A percentile compares a stretch with the other conserved stretches of the same genome.
phyloP scores from a whole-genome alignment of 2,329 filamentous ascomycete species.

The Colletotrichum nymphaeae region DNA sequence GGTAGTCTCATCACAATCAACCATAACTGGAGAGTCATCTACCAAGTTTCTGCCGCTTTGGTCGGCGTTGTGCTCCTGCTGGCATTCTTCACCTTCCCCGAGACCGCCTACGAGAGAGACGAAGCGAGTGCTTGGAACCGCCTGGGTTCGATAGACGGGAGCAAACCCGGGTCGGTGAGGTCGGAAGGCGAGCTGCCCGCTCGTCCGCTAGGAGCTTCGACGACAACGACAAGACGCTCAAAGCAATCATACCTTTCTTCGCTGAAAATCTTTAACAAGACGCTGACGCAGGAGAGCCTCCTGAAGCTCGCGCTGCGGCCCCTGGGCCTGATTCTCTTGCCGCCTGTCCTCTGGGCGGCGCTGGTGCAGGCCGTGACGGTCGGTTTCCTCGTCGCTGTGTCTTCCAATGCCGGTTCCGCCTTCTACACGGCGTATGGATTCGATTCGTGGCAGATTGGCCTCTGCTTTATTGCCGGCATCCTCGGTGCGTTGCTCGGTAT shows the following conservation, averaged over 20 bases:
- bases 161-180: conserved; percentile 24
- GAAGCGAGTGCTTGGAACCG: conserved; percentile 11
- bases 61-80: conserved; percentile 60
- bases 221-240: neutral
- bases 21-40: conserved; percentile 62
- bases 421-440: conserved; percentile 56
- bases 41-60: conserved; percentile 61
- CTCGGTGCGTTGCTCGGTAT: conserved; percentile 61
- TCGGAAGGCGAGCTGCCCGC: conserved; percentile 36
- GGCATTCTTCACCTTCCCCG: conserved; percentile 64
- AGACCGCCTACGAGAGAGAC: conserved; percentile 63
- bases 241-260: conserved; percentile 48
- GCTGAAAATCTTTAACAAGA: conserved; percentile 53
- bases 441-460: conserved; percentile 57
- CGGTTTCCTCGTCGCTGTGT: conserved; percentile 66
- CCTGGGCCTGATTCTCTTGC: conserved; percentile 60
- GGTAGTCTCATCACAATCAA: conserved; percentile 59
- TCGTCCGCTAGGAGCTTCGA: neutral
- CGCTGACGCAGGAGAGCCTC: conserved; percentile 58
- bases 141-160: conserved; percentile 16
- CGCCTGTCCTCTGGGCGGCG: conserved; percentile 66
- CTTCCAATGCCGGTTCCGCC: conserved; percentile 61
- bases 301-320: conserved; percentile 61
- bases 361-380: conserved; percentile 65
- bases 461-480: conserved; percentile 62